These are phyloP conservation scores for Aurantiochytrium sp. DNA, from an alignment of 108 stramenopile genomes.

Conservation along the genomic window DNA sequence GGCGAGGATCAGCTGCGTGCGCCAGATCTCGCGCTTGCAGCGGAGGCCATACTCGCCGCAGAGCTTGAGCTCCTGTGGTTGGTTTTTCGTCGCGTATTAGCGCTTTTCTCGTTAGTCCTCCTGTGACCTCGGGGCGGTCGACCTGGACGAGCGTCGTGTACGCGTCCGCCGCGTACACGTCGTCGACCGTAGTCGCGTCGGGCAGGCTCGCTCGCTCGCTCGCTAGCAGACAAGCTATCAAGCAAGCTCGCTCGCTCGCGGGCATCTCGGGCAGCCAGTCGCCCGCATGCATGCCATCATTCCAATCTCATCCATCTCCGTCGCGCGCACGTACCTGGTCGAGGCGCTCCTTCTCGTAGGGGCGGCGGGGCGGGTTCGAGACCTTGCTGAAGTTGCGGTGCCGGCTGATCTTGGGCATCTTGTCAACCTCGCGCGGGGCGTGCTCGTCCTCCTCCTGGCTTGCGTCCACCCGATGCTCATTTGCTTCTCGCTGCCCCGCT, in stretches of 20 bases:
- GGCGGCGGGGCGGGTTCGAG: conserved; percentile 96
- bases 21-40: conserved; percentile 99
- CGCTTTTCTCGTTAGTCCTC: too few relatives aligned
- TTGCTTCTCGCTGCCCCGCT: neutral
- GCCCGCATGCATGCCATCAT: too few relatives aligned
- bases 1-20: conserved; percentile 94
- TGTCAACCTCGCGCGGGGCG: neutral
- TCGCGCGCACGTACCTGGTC: conserved; percentile 26
- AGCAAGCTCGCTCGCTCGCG: too few relatives aligned
- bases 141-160: too few relatives aligned
- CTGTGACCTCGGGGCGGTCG: too few relatives aligned
- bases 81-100: neutral
- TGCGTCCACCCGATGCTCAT: neutral
- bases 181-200: too few relatives aligned
- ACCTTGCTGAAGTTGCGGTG: conserved; percentile 69
- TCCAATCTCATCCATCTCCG: too few relatives aligned
- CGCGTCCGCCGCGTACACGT: too few relatives aligned
- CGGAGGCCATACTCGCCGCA: conserved; percentile 99
- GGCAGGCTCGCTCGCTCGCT: too few relatives aligned
- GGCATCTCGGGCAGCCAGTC: too few relatives aligned
- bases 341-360: conserved; percentile 94
- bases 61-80: conserved; percentile 57
- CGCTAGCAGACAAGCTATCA: too few relatives aligned
- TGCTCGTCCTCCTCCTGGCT: neutral
- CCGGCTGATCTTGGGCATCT: neutral